Evolutionary conservation across 768 basidiomycete species (phyloP).

Genomic region (Leccinum pellstonianum): DNA sequence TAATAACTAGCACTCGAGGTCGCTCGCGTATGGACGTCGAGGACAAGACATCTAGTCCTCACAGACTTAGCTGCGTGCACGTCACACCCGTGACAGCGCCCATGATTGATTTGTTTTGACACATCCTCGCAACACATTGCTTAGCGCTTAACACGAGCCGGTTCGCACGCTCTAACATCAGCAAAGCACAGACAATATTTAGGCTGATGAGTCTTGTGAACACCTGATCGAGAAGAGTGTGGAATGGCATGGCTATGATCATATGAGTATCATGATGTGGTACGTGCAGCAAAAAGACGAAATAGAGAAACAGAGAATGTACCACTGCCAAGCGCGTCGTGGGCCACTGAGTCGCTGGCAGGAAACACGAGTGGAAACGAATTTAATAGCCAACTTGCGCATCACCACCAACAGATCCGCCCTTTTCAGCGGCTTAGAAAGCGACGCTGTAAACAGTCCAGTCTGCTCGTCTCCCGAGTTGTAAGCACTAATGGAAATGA

Average conservation of each 20-base stretch:
- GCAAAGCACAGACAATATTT: conserved; percentile 18
- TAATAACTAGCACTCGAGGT: too few relatives aligned
- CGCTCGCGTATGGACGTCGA: not conserved
- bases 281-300: conserved; percentile 32
- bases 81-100: conserved; percentile 18
- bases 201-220: conserved; percentile 32
- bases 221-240: conserved; percentile 25
- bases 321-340: conserved; percentile 6
- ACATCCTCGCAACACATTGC: not conserved
- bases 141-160: not conserved
- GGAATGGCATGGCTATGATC: conserved; percentile 29
- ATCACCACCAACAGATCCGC: conserved; percentile 78
- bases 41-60: not conserved
- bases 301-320: conserved; percentile 28
- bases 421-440: conserved; percentile 89
- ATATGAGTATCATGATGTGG: conserved; percentile 27
- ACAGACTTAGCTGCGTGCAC: not conserved
- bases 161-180: conserved; percentile 27
- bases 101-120: conserved; percentile 11
- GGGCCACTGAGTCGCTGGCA: conserved; percentile 12
- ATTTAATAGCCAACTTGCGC: conserved; percentile 68
- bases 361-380: conserved; percentile 40
- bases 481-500: conserved; percentile 89
- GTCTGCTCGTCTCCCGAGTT: conserved; percentile 67
- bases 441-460: conserved; percentile 74